Evolutionary conservation across 148 eudicot genomes (phyloP).

Genomic region (Suaeda aralocaspica): DNA sequence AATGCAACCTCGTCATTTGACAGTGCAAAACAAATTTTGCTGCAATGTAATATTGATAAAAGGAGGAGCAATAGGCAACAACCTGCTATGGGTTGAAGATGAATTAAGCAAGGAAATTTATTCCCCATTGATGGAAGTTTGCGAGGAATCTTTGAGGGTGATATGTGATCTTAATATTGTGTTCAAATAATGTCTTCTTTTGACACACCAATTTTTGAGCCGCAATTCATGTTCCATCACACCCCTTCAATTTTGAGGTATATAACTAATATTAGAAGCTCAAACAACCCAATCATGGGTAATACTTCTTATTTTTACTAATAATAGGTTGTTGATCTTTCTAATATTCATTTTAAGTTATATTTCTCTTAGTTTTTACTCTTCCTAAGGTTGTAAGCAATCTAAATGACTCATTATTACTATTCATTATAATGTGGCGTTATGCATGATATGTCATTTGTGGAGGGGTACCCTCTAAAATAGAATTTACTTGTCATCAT

Average conservation of each 20-base stretch:
- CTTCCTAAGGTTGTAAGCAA: not conserved
- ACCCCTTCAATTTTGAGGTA: constrained; percentile 7
- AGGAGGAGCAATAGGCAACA: constrained; percentile 17
- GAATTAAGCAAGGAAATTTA: constrained; percentile 5
- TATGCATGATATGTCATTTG: constrained; percentile 49
- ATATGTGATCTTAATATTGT: constrained; percentile 23
- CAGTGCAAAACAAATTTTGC: constrained; percentile 22
- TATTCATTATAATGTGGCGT: no score
- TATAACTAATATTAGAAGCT: constrained; percentile 16
- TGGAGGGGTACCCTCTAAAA: no score
- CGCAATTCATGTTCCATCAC: constrained; percentile 17
- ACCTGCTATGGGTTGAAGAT: constrained; percentile 8
- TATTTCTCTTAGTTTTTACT: not conserved
- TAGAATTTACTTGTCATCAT: no score
- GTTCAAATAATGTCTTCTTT: constrained; percentile 8
- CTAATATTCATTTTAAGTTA: no score
- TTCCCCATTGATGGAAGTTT: constrained; percentile 28
- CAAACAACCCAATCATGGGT: not conserved
- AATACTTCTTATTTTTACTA: not conserved
- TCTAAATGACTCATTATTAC: no score
- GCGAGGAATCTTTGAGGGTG: constrained; percentile 6
- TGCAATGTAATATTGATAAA: not conserved
- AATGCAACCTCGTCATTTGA: constrained; percentile 28
- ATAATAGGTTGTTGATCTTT: not conserved
- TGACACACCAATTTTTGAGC: constrained; percentile 13